Evolutionary conservation across 2,329 filamentous ascomycete genomes (phyloP), one percentile per base, ranked within the genome.

Genomic region (Talaromyces sp.): DNA sequence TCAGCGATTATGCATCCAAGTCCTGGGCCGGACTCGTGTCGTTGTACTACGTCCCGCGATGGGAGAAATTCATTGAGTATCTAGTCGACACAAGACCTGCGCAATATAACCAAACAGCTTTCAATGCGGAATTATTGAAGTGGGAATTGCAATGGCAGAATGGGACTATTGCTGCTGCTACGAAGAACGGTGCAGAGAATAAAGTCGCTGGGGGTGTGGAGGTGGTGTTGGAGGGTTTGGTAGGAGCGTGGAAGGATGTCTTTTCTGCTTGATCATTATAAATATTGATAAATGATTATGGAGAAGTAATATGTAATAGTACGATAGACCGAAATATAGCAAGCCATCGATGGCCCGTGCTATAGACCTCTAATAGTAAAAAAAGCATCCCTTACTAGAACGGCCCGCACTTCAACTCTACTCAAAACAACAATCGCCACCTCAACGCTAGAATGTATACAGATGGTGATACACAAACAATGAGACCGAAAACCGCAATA

Each of bases 1-100:
- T 85, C 47, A 77, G 70, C 41, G 83, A 85, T 70, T 85, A 85
- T 66, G 82, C 82, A 3, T 79, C 77, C 4, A 84, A 83, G 71
- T 73, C 74, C 25, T 85, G 82, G 83, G 76, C 74, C 9, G 83
- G 82, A 1, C 72, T 85, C 0, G 77, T 84, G 3, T 73, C 72
- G 1, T 72, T 71, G 0, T 85, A 84, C 70, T 84, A 85, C 69
- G 57, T 77, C 10, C 77, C 76, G 15, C 72, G 83, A 10, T 85
- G 83, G 83, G 62, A 75, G 58, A 77, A 76, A 35, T 84, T 84
- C 68, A 67, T 82, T 10, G 70, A 78, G 19, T 82, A 80, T 67
- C 69, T 82, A 62, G 58, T 50, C n/a, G 56, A 59, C 8, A 68
- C 66, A 4, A 39, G 52, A 0, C 6, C 64, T 2, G 59, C 27